Conservation (phyloP, 495 filamentous ascomycete genomes). For the Podospora fimiseda region DNA sequence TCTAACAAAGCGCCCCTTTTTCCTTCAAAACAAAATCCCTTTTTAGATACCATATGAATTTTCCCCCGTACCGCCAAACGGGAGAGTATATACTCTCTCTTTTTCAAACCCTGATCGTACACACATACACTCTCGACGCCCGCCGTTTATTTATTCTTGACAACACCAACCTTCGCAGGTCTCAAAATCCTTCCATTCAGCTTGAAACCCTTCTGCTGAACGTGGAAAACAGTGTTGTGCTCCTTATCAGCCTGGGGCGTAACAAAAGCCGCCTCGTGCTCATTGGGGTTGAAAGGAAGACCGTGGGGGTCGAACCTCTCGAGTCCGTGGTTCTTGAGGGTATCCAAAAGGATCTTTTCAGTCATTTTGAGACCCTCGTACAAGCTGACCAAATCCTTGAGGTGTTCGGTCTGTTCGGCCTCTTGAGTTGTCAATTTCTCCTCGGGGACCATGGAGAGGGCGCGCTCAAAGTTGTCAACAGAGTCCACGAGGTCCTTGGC, state of each 20-base stretch:
- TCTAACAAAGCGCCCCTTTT: not conserved
- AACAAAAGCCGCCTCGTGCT: slow-evolving; percentile 95
- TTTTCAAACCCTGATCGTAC: slow-evolving; percentile 1
- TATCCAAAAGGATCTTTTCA: slow-evolving; percentile 77
- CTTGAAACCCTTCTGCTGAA: slow-evolving; percentile 89
- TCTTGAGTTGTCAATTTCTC: slow-evolving; percentile 56
- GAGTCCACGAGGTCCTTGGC: slow-evolving; percentile 88
- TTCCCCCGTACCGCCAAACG: no score
- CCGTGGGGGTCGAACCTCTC: slow-evolving; percentile 77
- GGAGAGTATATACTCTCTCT: no score
- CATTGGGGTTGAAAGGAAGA: slow-evolving; percentile 88
- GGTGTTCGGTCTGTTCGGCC: slow-evolving; percentile 47
- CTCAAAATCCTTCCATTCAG: slow-evolving; percentile 85
- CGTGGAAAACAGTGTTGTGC: slow-evolving; percentile 82
- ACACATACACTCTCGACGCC: slow-evolving; percentile 3
- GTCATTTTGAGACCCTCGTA: slow-evolving; percentile 93
- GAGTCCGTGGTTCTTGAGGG: slow-evolving; percentile 87
- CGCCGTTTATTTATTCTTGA: slow-evolving; percentile 52
- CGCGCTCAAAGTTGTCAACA: slow-evolving; percentile 95
- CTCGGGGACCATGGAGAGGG: slow-evolving; percentile 67
- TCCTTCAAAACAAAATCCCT: no score
- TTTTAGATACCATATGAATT: no score
- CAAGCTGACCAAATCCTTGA: slow-evolving; percentile 69
- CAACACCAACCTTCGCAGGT: slow-evolving; percentile 93
- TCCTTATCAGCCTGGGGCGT: slow-evolving; percentile 75